Conservation (phyloP, 164 flowering plant genomes). For the Berberis vulgaris region DNA sequence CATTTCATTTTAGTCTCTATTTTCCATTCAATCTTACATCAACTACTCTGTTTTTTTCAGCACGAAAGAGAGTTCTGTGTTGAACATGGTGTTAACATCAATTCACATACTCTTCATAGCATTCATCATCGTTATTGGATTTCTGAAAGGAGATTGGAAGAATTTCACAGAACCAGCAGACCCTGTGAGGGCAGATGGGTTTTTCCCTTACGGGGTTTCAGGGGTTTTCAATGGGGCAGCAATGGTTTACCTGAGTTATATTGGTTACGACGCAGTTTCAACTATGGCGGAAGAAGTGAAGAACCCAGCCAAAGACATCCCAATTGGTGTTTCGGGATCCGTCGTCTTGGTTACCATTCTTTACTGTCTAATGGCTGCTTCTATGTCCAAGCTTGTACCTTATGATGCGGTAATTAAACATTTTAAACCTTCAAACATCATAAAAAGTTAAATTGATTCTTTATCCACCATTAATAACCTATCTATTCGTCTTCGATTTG, state of each 20-base stretch:
- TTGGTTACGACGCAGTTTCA: slow-evolving; percentile 87
- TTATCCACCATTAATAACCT: not conserved
- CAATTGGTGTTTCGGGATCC: slow-evolving; percentile 73
- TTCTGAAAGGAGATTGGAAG: slow-evolving; percentile 56
- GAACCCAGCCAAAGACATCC: slow-evolving; percentile 57
- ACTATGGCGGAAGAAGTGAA: slow-evolving; percentile 87
- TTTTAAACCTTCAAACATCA: not conserved
- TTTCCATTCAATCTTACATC: not conserved
- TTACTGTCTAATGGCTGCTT: slow-evolving; percentile 80
- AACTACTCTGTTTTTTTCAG: slow-evolving; percentile 24
- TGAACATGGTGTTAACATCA: slow-evolving; percentile 70
- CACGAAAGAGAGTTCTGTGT: slow-evolving; percentile 73
- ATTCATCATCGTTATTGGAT: slow-evolving; percentile 63
- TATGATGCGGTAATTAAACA: slow-evolving; percentile 51
- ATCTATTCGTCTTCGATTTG: not conserved
- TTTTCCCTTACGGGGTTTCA: slow-evolving; percentile 47
- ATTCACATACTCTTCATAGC: slow-evolving; percentile 62
- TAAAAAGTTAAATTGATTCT: not conserved
- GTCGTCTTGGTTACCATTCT: slow-evolving; percentile 58
- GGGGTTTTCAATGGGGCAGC: slow-evolving; percentile 76
- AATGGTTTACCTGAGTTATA: slow-evolving; percentile 71
- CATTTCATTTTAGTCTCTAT: not conserved
- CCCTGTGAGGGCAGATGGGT: slow-evolving; percentile 38
- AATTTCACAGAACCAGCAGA: slow-evolving; percentile 50
- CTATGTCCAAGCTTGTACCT: slow-evolving; percentile 69